Evolutionary conservation across 768 basidiomycete genomes (phyloP), one percentile per base, ranked within the genome.

Genomic region (Leccinellum albellum): DNA sequence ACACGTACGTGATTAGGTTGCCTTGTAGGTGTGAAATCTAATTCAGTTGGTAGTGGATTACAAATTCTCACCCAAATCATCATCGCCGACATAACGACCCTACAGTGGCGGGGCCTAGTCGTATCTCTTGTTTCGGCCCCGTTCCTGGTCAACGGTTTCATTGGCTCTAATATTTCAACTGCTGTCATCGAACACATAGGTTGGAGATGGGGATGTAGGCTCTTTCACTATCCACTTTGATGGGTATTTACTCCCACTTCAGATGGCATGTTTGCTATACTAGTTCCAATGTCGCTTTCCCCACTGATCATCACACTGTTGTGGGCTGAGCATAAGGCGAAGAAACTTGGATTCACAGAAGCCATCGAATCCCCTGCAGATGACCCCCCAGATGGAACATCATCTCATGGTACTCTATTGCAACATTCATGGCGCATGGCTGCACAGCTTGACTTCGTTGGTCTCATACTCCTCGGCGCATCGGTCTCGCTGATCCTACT

Each of bases 171-270:
- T 63, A 78, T 87, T 49, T 76, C 82, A n/a, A 65, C 82, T 7
- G 57, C 61, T 21, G 67, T 79, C 28, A 62, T 79, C 23, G 72
- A 72, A 57, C 72, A 80, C 33, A 54, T 79, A 42, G 80, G 82
- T 7, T 88, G 86, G 86, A 70, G 86, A 68, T 87, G 86, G 86
- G 86, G 86, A 31, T 88, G 83, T 83, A 64, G 47, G 83, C 79
- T 57, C 50, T 44, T 42, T 32, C 55, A 4, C 26, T 15, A 23
- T 21, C 21, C 24, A 32, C 5, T 3, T 29, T 13, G 47, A 46
- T 24, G 35, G 23, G 44, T 26, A 55, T 50, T 51, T 33, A 57
- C 47, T 59, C 33, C 14, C 49, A 33, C 44, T 61, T 28, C 57
- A 82, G 80, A 83, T 56, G 79, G 76, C 23, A 82, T 82, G 79